These are phyloP conservation scores for Tricholoma saponaceum DNA, from an alignment of 768 basidiomycete species.

Conservation along the genomic window DNA sequence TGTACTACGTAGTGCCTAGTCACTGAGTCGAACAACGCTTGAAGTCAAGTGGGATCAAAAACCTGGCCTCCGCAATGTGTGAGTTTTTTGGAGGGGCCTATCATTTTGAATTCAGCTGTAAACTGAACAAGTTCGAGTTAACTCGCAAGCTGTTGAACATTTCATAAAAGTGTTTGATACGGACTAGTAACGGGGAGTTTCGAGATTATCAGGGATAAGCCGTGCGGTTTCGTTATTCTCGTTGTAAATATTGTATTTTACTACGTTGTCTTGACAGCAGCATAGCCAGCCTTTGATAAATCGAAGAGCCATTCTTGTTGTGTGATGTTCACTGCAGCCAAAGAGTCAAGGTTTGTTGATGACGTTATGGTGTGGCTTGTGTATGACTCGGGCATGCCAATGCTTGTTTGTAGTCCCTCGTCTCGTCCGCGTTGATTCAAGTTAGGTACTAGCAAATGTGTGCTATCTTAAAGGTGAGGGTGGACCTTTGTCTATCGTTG, in stretches of 20 bases:
- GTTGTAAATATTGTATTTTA: not conserved
- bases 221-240: not conserved
- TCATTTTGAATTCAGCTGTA: too few species aligned
- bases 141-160: not conserved
- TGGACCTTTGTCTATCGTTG: too few species aligned
- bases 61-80: too few species aligned
- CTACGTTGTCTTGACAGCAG: not conserved
- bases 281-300: not conserved
- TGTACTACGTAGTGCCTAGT: too few species aligned
- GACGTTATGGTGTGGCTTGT: not conserved
- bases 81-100: too few species aligned
- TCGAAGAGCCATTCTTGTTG: not conserved
- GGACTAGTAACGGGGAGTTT: not conserved
- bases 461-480: too few species aligned
- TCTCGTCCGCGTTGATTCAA: too few species aligned
- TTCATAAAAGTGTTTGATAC: not conserved
- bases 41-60: too few species aligned
- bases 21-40: too few species aligned
- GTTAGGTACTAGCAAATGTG: too few species aligned
- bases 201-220: conserved; percentile 4
- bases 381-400: not conserved
- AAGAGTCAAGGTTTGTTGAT: too few species aligned
- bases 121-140: not conserved
- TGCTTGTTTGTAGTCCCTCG: too few species aligned
- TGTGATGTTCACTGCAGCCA: not conserved